These are phyloP conservation scores for Xylariaceae sp. DNA, from an alignment of 2,329 filamentous ascomycete species.

Conservation along the genomic window DNA sequence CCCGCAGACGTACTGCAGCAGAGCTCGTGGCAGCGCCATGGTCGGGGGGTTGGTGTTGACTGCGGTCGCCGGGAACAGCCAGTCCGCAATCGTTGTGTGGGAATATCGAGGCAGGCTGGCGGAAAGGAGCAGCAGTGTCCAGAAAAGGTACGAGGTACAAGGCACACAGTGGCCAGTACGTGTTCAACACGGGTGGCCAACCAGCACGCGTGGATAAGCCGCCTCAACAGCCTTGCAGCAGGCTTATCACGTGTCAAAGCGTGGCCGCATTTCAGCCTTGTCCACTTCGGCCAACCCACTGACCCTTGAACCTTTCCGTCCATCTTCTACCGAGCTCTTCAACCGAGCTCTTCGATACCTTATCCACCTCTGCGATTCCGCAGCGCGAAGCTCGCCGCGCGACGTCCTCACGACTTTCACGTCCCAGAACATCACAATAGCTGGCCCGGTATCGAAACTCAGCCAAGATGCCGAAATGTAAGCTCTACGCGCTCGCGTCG, in stretches of 20 bases:
- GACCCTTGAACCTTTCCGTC: not conserved
- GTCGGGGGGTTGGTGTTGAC: slow-evolving; percentile 3
- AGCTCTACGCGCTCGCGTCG: slow-evolving; percentile 23
- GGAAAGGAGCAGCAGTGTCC: too few species aligned
- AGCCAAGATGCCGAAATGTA: slow-evolving; percentile 77
- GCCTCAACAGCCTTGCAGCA: not conserved
- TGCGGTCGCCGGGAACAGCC: too few species aligned
- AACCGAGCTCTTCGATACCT: too few species aligned
- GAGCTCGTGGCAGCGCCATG: slow-evolving; percentile 43
- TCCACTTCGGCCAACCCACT: not conserved
- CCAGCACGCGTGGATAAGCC: not conserved
- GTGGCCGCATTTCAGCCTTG: not conserved
- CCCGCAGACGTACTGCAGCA: slow-evolving; percentile 53
- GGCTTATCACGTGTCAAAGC: not conserved
- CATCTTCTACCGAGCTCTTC: too few species aligned
- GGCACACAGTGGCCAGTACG: slow-evolving; percentile 6
- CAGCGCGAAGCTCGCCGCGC: too few species aligned
- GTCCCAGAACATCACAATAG: too few species aligned
- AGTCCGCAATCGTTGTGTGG: not conserved
- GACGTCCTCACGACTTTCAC: too few species aligned
- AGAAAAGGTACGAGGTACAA: too few species aligned
- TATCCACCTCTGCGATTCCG: too few species aligned
- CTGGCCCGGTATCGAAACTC: too few species aligned
- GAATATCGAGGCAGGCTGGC: not conserved
- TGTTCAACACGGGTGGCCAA: slow-evolving; percentile 11